Base-by-base conservation (phyloP, 331 rosid genomes). In the Rhamnella rubrinervis region DNA sequence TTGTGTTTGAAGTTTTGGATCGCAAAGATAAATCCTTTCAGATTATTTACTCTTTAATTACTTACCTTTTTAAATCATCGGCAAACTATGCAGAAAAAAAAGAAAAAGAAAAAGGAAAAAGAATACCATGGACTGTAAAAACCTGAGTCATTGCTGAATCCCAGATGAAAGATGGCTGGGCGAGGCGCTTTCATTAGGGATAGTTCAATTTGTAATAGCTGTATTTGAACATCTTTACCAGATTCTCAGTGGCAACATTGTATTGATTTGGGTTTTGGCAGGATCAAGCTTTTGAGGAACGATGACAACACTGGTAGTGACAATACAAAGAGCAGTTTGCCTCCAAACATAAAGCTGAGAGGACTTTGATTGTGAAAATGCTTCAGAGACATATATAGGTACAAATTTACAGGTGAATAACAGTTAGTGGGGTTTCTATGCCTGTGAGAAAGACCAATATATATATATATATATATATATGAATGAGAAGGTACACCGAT, bases 201-300 rank as follows among this genome's bases (percentile, higher is more conserved):
- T 44, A 2, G 49, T 11, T 9, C 14, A 12, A 44, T 44, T 44
- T 44, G 16, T 44, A 1, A 44, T 44, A 11, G 14, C 13, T 8
- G 49, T 44, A 7, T 44, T 44, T 28, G 49, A 67, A 20, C 63
- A 39, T 39, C 16, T 17, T 31, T 11, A 60, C 19, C 12, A 21
- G 49, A 46, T 63, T 46, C 56, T 55, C 26, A 26, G 7, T 9
- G 49, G 15, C 40, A 65, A 51, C 5, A 41, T 53, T 52, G 1
- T 12, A 2, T 23, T 53, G 15, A 60, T 16, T 44, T 7, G 37
- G 19, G 52, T 53, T 51, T 74, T 47, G 28, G 56, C 66, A 75
- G 80, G 59, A 26, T 19, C 60, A 50, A 53, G 68, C 38, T 50
- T 68, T 44, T 61, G 77, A 56, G 13, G 59, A 40, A 59, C 55